A percentile compares a stretch with the other conserved stretches of the same genome.
Conservation (phyloP, 2,329 filamentous ascomycete species). For the Ceratocystis huliohia region DNA sequence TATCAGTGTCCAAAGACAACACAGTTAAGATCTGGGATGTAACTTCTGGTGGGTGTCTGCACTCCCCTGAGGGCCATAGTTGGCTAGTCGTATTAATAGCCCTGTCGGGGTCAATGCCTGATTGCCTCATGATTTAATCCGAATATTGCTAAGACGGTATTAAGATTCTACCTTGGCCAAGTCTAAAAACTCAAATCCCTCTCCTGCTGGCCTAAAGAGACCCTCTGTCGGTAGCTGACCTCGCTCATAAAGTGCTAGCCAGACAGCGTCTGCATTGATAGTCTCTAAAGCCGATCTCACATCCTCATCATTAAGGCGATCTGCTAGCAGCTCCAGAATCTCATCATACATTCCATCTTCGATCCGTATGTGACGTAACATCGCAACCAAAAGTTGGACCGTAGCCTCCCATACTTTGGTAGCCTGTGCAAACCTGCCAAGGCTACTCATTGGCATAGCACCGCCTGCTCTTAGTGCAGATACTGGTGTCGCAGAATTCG, state of each 20-base stretch:
- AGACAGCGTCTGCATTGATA: conserved; percentile 63
- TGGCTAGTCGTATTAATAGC: too few species aligned
- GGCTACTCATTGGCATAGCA: conserved; percentile 26
- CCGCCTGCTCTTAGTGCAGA: background rate
- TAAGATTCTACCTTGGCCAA: conserved; percentile 22
- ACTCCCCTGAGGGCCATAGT: too few species aligned
- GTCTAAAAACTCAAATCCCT: conserved; percentile 32
- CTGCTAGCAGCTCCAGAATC: conserved; percentile 49
- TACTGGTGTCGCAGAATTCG: background rate
- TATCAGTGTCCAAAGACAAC: too few species aligned
- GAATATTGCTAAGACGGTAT: background rate
- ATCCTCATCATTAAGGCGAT: conserved; percentile 35
- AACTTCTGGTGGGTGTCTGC: too few species aligned
- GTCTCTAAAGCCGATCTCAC: conserved; percentile 47
- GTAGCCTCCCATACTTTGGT: conserved; percentile 53
- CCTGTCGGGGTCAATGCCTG: too few species aligned
- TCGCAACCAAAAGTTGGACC: conserved; percentile 43
- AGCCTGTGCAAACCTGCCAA: conserved; percentile 49
- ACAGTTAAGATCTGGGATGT: too few species aligned
- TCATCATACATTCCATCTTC: conserved; percentile 60
- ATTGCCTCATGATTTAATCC: background rate
- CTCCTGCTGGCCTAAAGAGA: conserved; percentile 31
- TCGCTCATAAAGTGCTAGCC: conserved; percentile 47
- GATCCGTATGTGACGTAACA: conserved; percentile 52
- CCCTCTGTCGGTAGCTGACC: conserved; percentile 29